Evolutionary conservation across 2,329 filamentous ascomycete genomes (phyloP).

Genomic region (Dactylellina cionopaga): DNA sequence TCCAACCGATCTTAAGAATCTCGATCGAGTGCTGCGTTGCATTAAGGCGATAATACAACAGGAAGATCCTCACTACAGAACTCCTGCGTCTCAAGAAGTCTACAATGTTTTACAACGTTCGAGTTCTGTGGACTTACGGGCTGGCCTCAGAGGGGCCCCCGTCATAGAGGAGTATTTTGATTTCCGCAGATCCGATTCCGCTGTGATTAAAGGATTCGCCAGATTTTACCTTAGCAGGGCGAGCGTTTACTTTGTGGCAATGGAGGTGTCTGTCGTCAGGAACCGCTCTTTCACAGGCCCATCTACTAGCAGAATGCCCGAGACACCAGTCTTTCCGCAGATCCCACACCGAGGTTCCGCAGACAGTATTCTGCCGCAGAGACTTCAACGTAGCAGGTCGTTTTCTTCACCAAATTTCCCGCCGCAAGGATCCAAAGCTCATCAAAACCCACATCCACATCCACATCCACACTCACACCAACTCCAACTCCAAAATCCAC

Average conservation of each 20-base stretch:
- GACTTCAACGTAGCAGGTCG: slow-evolving; percentile 34
- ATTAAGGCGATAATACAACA: slow-evolving; percentile 51
- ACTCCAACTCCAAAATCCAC: slow-evolving; percentile 18
- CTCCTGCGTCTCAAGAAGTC: slow-evolving; percentile 43
- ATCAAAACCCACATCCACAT: slow-evolving; percentile 11
- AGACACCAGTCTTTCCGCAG: slow-evolving; percentile 34
- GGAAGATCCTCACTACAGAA: slow-evolving; percentile 48
- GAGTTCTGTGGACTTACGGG: slow-evolving; percentile 47
- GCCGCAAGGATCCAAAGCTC: slow-evolving; percentile 11
- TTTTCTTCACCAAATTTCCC: slow-evolving; percentile 49
- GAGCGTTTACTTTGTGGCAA: slow-evolving; percentile 51
- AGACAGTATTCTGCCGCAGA: slow-evolving; percentile 45
- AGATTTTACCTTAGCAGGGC: slow-evolving; percentile 50
- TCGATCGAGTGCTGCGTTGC: slow-evolving; percentile 52
- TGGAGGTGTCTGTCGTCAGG: slow-evolving; percentile 42
- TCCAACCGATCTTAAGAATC: slow-evolving; percentile 49
- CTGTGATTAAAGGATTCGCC: slow-evolving; percentile 48
- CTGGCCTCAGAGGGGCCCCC: slow-evolving; percentile 42
- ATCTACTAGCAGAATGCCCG: slow-evolving; percentile 37
- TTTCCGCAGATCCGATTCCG: slow-evolving; percentile 48
- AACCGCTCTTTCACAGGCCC: slow-evolving; percentile 50
- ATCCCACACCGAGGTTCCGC: slow-evolving; percentile 46
- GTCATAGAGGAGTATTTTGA: slow-evolving; percentile 51
- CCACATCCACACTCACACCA: no score
- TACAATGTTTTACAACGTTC: slow-evolving; percentile 51